Percentiles rank a stretch among this genome's conserved stretches.
phyloP scores from a whole-genome alignment of 73 alveolate species.

The Paramecium caudatum region DNA sequence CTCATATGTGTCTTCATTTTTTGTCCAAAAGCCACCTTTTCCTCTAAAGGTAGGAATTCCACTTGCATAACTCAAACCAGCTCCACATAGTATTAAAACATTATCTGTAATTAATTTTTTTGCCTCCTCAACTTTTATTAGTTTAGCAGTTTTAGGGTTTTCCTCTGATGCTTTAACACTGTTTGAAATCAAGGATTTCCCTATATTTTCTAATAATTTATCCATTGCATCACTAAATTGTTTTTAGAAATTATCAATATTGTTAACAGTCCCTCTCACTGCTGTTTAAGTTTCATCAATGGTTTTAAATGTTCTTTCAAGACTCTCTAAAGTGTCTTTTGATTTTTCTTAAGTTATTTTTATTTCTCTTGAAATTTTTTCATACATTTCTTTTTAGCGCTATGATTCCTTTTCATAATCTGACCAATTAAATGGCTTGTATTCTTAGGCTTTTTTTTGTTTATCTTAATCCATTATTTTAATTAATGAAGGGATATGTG shows the following conservation, averaged over 20 bases:
- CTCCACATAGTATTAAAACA: slow-evolving; percentile 82
- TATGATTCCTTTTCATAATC: too few relatives aligned
- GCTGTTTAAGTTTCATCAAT: neutral
- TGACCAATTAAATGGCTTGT: too few relatives aligned
- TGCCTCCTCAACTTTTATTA: neutral
- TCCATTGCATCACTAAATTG: slow-evolving; percentile 3
- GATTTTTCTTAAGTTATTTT: slow-evolving; percentile 12
- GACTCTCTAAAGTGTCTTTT: neutral
- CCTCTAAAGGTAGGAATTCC: slow-evolving; percentile 90
- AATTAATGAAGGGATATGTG: too few relatives aligned
- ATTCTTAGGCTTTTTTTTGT: too few relatives aligned
- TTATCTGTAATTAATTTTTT: slow-evolving; percentile 13
- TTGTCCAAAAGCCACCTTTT: slow-evolving; percentile 84
- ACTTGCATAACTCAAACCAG: slow-evolving; percentile 88
- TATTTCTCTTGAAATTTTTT: slow-evolving; percentile 2
- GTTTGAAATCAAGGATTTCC: slow-evolving; percentile 11
- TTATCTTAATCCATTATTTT: too few relatives aligned
- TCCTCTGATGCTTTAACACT: slow-evolving; percentile 3
- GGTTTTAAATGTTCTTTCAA: neutral
- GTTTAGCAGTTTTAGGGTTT: slow-evolving; percentile 31
- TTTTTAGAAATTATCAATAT: slow-evolving; percentile 52
- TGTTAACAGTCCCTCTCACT: neutral
- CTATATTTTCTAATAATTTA: neutral
- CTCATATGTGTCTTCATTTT: slow-evolving; percentile 59
- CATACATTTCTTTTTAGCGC: slow-evolving; percentile 8